These are phyloP conservation scores for Metschnikowia peoriensis DNA, from an alignment of 805 yeast genomes.

Conservation along the genomic window DNA sequence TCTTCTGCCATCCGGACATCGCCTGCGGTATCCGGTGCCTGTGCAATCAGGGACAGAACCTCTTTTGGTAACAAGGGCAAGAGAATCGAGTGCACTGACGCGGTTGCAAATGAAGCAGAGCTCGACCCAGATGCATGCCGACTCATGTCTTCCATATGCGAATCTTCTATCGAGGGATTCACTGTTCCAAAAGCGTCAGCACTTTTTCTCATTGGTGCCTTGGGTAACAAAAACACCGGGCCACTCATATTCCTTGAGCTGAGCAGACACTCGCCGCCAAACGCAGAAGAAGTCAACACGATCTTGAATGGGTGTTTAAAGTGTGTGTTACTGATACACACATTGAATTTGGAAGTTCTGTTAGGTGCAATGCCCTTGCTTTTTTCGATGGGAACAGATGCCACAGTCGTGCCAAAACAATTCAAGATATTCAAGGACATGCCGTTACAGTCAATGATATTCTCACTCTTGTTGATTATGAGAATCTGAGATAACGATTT, in stretches of 20 bases:
- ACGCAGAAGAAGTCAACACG: conserved; percentile 22
- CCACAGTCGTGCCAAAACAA: conserved; percentile 26
- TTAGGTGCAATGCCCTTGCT: conserved; percentile 32
- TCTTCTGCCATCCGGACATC: conserved; percentile 3
- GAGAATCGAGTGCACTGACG: conserved; percentile 9
- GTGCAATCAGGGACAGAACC: neutral
- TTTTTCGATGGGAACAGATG: conserved; percentile 29
- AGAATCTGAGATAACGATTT: conserved; percentile 30
- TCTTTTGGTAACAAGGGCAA: conserved; percentile 12
- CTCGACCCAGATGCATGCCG: conserved; percentile 4
- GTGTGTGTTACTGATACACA: conserved; percentile 30
- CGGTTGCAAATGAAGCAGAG: conserved; percentile 6
- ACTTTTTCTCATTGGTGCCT: neutral
- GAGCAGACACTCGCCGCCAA: conserved; percentile 22
- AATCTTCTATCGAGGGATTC: neutral
- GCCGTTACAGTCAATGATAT: conserved; percentile 29
- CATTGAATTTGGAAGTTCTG: conserved; percentile 32
- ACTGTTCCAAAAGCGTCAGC: neutral
- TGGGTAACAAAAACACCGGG: conserved; percentile 5
- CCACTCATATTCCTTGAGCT: conserved; percentile 25
- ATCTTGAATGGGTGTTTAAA: conserved; percentile 35
- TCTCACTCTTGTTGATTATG: conserved; percentile 27
- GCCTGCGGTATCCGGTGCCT: neutral
- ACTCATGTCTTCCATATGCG: neutral
- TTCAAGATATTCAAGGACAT: conserved; percentile 30